These are phyloP conservation scores for Leptodontidium sp. DNA, from an alignment of 2,329 filamentous ascomycete genomes.

Conservation along the genomic window DNA sequence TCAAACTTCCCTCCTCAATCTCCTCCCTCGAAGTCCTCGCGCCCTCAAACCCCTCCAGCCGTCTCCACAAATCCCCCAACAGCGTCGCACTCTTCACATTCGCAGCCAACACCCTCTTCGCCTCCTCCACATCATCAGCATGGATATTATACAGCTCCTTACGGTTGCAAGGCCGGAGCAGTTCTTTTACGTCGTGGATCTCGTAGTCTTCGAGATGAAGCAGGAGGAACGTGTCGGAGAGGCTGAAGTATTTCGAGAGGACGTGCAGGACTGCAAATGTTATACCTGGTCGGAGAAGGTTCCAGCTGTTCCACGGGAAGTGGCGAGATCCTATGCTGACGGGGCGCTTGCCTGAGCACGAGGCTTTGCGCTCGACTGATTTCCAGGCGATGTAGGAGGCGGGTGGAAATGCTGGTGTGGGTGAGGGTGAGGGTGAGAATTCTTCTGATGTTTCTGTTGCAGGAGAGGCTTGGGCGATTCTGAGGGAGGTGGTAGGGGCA, in stretches of 20 bases:
- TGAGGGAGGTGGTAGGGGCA: too few species aligned
- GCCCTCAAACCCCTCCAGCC: not conserved
- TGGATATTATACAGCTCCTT: not conserved
- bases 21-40: not conserved
- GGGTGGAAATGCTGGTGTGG: not conserved
- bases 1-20: not conserved
- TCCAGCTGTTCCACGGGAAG: not conserved
- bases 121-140: not conserved
- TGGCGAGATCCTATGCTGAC: not conserved
- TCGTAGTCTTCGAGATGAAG: not conserved
- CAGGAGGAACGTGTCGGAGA: not conserved
- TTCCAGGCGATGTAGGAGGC: not conserved
- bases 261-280: not conserved
- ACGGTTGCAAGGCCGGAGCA: not conserved
- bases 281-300: not conserved
- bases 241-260: not conserved
- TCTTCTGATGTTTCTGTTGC: too few species aligned
- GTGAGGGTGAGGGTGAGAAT: too few species aligned
- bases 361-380: not conserved
- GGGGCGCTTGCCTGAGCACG: too few species aligned
- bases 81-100: not conserved
- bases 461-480: too few species aligned
- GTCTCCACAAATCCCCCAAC: not conserved
- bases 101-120: constrained; percentile 9
- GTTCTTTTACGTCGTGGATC: not conserved